Base-by-base conservation (phyloP, 768 basidiomycete genomes). In the Leccinum subtestaceum region DNA sequence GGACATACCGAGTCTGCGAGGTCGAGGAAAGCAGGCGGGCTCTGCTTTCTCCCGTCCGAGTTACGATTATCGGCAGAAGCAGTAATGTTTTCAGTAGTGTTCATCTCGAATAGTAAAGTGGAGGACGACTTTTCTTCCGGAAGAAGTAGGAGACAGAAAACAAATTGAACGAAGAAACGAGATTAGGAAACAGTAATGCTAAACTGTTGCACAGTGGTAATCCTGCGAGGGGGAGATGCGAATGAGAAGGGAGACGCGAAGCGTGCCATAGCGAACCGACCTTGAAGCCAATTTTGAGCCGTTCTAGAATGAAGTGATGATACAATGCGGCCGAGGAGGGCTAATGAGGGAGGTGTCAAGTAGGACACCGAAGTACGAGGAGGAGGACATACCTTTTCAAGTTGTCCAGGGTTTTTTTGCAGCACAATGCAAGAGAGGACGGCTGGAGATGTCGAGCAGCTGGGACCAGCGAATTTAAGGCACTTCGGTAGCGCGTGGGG, bases 21-120 rank as follows among this genome's bases (percentile, higher is more conserved):
- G 80, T 95, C 93, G 76, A 95, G 81, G 77, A 95, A 95, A 58
- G 93, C 93, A 63, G 93, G 91, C 19, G 93, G 92, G 75, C 88
- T 93, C 69, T 89, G 88, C 79, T 90, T 92, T 73, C 86, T 80
- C 64, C 84, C 87, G 70, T 87, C 87, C 54, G 82, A 78, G 72
- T 84, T 68, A 72, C 77, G 82, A 85, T 84, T 83, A 87, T 89
- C 85, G 82, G 78, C 82, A 80, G 85, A 80, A 72, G 81, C 77
- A 77, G 75, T 87, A 85, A 84, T 82, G 75, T 85, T 84, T 78
- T 90, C 85, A 76, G 78, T 76, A 75, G 78, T 77, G 75, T 83
- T 87, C 90, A 91, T 91, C 81, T 82, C 79, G 71, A 72, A 63
- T 63, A 77, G 70, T 70, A 77, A 74, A 72, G 68, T 67, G 65